Conservation (phyloP, 108 stramenopile genomes). For the Cyclotella atomus region DNA sequence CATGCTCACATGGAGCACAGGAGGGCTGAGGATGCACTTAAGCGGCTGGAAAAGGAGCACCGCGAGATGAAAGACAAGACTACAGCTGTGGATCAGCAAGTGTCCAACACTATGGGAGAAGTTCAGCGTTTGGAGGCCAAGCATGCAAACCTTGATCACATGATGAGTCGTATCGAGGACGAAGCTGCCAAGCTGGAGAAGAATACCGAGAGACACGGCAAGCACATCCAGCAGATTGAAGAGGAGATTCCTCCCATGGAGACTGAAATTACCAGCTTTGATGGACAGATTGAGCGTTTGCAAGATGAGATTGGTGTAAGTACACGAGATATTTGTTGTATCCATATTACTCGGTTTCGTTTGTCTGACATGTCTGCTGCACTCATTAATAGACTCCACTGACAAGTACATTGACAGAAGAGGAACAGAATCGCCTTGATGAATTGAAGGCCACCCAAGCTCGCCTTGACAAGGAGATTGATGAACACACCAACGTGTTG, state of each 20-base stretch:
- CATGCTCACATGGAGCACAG: conserved; percentile 60
- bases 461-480: conserved; percentile 62
- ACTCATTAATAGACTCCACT: conserved; percentile 59
- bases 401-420: conserved; percentile 57
- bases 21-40: conserved; percentile 54
- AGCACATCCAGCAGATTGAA: conserved; percentile 73
- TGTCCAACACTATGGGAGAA: conserved; percentile 69
- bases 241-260: conserved; percentile 73
- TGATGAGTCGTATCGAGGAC: conserved; percentile 63
- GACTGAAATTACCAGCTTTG: conserved; percentile 63
- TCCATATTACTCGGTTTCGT: neutral
- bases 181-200: conserved; percentile 51
- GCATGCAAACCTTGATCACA: conserved; percentile 67
- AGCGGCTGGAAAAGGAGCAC: conserved; percentile 53
- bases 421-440: conserved; percentile 65
- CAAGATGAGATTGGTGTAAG: conserved; percentile 80
- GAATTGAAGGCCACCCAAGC: conserved; percentile 56
- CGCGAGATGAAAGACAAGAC: conserved; percentile 56
- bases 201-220: conserved; percentile 55
- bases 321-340: neutral
- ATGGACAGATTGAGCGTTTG: conserved; percentile 70
- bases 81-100: conserved; percentile 69
- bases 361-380: neutral
- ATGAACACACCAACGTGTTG: conserved; percentile 66
- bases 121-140: conserved; percentile 78